These are phyloP conservation scores for Boletus vinaceobasis DNA, from an alignment of 768 basidiomycete genomes.

Conservation along the genomic window DNA sequence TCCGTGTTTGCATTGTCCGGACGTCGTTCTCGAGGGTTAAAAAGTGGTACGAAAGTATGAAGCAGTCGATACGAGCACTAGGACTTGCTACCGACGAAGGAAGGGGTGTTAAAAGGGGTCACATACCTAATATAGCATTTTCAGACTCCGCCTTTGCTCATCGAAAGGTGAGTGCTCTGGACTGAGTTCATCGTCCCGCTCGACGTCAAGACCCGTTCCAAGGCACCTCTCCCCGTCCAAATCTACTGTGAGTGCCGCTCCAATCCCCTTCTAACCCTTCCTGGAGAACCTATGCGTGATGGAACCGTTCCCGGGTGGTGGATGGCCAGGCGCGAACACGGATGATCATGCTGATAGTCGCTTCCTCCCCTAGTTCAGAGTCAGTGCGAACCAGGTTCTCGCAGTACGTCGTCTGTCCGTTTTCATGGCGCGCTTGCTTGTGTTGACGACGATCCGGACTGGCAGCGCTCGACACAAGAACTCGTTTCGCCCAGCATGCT, in stretches of 20 bases:
- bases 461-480: constrained; percentile 31
- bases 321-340: constrained; percentile 26
- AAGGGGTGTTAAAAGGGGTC: constrained; percentile 2
- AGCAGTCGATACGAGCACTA: not conserved
- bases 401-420: constrained; percentile 32
- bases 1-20: not conserved
- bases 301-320: constrained; percentile 23
- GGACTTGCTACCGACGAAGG: too few species aligned
- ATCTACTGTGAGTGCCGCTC: constrained; percentile 21
- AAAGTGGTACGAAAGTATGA: not conserved
- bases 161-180: constrained; percentile 2
- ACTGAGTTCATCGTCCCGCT: constrained; percentile 28
- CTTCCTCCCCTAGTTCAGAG: constrained; percentile 28
- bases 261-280: not conserved
- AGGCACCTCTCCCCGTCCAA: constrained; percentile 24
- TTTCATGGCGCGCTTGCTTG: not conserved
- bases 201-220: constrained; percentile 37
- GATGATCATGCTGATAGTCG: constrained; percentile 32
- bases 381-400: constrained; percentile 33
- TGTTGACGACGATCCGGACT: not conserved
- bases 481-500: constrained; percentile 69
- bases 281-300: constrained; percentile 2
- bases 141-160: constrained; percentile 22
- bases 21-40: not conserved
- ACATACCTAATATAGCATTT: constrained; percentile 12